phyloP scores from a whole-genome alignment of 352 stramenopile genomes.

The Plasmopara halstedii region DNA sequence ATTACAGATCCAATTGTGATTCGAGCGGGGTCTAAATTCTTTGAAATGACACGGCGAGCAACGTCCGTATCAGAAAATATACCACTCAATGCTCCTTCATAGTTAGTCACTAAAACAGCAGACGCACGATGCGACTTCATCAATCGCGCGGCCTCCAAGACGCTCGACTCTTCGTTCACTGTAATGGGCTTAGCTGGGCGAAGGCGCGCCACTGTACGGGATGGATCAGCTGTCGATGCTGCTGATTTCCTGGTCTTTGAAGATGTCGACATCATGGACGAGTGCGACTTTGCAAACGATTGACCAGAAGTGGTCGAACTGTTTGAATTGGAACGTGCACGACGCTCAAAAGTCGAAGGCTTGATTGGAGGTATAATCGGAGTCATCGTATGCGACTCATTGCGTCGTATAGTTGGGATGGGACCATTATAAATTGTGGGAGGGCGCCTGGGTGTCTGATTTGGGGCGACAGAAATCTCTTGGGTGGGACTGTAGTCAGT shows the following conservation, averaged over 20 bases:
- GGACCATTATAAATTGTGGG: conserved; percentile 33
- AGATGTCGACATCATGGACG: conserved; percentile 73
- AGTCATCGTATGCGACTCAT: conserved; percentile 18
- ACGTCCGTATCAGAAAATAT: conserved; percentile 94
- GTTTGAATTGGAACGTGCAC: conserved; percentile 60
- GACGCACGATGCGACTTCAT: conserved; percentile 89
- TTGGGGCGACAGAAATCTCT: conserved; percentile 12
- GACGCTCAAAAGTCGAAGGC: conserved; percentile 22
- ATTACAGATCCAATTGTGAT: conserved; percentile 75
- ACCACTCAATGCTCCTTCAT: conserved; percentile 80
- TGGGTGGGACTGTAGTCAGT: conserved; percentile 10
- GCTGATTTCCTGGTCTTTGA: conserved; percentile 59
- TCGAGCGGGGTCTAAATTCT: conserved; percentile 54
- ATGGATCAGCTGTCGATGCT: conserved; percentile 32
- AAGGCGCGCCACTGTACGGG: conserved; percentile 67
- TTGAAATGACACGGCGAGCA: conserved; percentile 70
- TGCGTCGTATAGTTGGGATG: conserved; percentile 14
- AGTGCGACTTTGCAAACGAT: conserved; percentile 72
- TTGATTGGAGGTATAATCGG: conserved; percentile 22
- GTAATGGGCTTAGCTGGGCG: conserved; percentile 87
- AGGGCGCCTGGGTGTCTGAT: conserved; percentile 13
- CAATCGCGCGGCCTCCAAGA: conserved; percentile 84
- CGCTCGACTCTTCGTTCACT: conserved; percentile 59
- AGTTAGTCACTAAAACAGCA: conserved; percentile 88
- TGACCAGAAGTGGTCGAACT: conserved; percentile 65